Conservation (phyloP, 2,329 filamentous ascomycete species). For the Sclerotinia borealis region DNA sequence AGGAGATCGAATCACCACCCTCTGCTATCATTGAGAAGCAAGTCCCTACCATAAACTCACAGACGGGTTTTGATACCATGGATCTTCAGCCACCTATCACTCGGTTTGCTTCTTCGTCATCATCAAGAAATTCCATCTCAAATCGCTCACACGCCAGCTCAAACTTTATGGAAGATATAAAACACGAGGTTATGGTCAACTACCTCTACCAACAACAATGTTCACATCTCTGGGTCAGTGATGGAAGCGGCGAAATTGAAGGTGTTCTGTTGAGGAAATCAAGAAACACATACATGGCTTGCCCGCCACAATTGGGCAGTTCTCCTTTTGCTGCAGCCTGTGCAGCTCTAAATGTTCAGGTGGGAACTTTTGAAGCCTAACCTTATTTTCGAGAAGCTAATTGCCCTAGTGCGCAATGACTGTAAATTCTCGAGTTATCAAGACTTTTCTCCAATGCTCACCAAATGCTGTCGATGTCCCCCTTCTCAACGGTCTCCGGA, state of each 20-base stretch:
- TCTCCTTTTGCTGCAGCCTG: conserved; percentile 61
- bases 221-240: conserved; percentile 65
- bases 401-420: conserved; percentile 64
- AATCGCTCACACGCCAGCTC: conserved; percentile 43
- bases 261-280: conserved; percentile 67
- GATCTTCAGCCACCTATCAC: conserved; percentile 45
- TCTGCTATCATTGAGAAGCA: conserved; percentile 43
- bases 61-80: conserved; percentile 36
- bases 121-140: conserved; percentile 48
- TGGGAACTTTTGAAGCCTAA: conserved; percentile 34
- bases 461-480: conserved; percentile 70
- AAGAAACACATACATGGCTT: conserved; percentile 65
- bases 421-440: conserved; percentile 72
- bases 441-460: conserved; percentile 68
- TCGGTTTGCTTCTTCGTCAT: conserved; percentile 44
- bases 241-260: conserved; percentile 61
- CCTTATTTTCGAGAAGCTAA: conserved; percentile 17
- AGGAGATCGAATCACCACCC: conserved; percentile 14
- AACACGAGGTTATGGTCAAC: conserved; percentile 78
- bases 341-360: conserved; percentile 64
- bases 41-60: conserved; percentile 14
- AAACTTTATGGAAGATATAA: conserved; percentile 62
- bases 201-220: conserved; percentile 78
- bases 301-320: conserved; percentile 56
- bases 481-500: conserved; percentile 67